phyloP scores from a whole-genome alignment of 192 early-diverging fungal genomes.

The Coemansia sp. region DNA sequence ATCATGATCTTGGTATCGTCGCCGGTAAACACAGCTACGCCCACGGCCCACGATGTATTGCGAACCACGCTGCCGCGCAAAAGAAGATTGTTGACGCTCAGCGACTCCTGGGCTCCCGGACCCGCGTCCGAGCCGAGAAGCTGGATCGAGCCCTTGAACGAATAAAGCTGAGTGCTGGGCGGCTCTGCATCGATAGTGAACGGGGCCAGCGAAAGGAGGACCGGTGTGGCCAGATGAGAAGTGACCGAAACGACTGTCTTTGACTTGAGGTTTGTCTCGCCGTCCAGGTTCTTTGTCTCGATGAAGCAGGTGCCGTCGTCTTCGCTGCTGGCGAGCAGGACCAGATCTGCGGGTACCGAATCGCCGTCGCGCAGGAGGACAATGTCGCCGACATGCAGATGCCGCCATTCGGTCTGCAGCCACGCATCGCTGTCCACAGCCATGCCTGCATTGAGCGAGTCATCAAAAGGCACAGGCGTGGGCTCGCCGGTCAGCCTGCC shows the following conservation, averaged over 20 bases:
- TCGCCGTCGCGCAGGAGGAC: conserved; percentile 80
- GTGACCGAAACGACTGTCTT: conserved; percentile 68
- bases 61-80: conserved; percentile 89
- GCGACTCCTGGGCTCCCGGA: conserved; percentile 44
- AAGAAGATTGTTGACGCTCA: conserved; percentile 76
- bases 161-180: conserved; percentile 85
- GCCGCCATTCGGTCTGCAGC: conserved; percentile 73
- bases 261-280: conserved; percentile 96
- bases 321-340: conserved; percentile 83
- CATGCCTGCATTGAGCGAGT: conserved; percentile 12
- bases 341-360: conserved; percentile 85
- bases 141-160: conserved; percentile 70
- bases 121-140: conserved; percentile 33
- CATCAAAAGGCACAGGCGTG: conserved; percentile 6
- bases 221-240: conserved; percentile 53
- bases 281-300: conserved; percentile 98
- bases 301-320: conserved; percentile 82
- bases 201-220: conserved; percentile 57
- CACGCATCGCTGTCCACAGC: conserved; percentile 50
- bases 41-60: conserved; percentile 89
- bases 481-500: neutral
- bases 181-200: conserved; percentile 81
- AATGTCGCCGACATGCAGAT: conserved; percentile 86
- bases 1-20: conserved; percentile 95
- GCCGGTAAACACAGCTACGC: conserved; percentile 85